phyloP scores from a whole-genome alignment of 805 yeast species.

The Metschnikowia bowlesiae region DNA sequence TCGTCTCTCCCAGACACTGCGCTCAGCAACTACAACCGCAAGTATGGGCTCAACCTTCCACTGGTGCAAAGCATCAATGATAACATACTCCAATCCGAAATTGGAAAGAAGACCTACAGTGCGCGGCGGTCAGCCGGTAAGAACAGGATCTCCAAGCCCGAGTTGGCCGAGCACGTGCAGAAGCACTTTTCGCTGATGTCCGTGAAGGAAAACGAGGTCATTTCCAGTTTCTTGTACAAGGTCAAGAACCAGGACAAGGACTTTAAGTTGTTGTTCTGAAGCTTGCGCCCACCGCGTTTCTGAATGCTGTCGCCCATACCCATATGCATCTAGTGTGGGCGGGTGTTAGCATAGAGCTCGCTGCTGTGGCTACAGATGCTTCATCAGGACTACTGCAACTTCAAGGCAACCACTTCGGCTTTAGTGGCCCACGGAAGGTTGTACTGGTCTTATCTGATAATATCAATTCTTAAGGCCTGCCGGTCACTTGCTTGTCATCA shows the following conservation, averaged over 20 bases:
- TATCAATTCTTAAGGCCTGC: no score
- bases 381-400: no score
- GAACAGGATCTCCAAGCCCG: conserved; percentile 52
- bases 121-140: conserved; percentile 21
- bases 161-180: conserved; percentile 56
- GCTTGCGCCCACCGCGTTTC: no score
- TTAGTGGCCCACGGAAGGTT: no score
- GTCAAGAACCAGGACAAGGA: conserved; percentile 63
- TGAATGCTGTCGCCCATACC: no score
- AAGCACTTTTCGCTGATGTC: conserved; percentile 59
- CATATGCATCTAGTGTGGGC: no score
- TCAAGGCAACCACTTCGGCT: no score
- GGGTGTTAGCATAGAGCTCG: no score
- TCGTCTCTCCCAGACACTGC: conserved; percentile 54
- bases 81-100: conserved; percentile 59
- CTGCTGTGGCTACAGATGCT: no score
- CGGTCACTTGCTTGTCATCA: no score
- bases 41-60: conserved; percentile 53
- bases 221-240: conserved; percentile 84
- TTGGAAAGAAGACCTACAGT: conserved; percentile 65
- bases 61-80: conserved; percentile 67
- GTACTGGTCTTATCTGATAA: no score
- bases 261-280: conserved; percentile 34
- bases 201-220: conserved; percentile 77
- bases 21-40: conserved; percentile 65